These are phyloP conservation scores for Alternaria arbusti DNA, from an alignment of 2,329 filamentous ascomycete genomes.

Conservation along the genomic window DNA sequence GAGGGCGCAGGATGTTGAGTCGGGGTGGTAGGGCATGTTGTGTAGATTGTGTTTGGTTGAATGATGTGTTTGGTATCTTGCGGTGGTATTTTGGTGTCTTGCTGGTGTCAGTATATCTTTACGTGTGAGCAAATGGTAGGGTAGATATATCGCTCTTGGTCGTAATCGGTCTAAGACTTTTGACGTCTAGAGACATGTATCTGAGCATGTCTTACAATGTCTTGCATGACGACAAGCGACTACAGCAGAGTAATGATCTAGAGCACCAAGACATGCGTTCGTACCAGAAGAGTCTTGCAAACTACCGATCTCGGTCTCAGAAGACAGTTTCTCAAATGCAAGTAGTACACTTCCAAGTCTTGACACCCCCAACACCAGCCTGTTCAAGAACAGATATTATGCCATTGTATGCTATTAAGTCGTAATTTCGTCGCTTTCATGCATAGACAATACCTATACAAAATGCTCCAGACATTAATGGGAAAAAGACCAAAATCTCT, in stretches of 20 bases:
- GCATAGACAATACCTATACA: not conserved
- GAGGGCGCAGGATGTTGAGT: not conserved
- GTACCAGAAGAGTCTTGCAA: not conserved
- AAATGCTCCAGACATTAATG: not conserved
- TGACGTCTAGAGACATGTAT: not conserved
- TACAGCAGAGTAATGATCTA: not conserved
- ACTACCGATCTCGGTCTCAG: not conserved
- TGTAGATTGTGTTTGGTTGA: not conserved
- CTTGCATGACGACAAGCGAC: not conserved
- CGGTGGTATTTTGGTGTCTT: not conserved
- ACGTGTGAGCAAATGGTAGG: not conserved
- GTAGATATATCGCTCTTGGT: not conserved
- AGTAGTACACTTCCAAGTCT: not conserved
- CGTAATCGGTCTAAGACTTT: not conserved
- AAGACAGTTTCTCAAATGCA: not conserved
- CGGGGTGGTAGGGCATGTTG: conserved; percentile 1
- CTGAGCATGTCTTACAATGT: not conserved
- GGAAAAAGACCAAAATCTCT: not conserved
- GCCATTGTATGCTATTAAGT: not conserved
- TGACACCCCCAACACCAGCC: not conserved
- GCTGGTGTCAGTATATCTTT: not conserved
- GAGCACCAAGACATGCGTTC: not conserved
- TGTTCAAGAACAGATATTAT: not conserved
- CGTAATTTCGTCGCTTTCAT: not conserved
- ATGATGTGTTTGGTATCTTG: too few relatives aligned